Evolutionary conservation across 305 asterid species (phyloP).

Genomic region (Fraxinus floribunda): DNA sequence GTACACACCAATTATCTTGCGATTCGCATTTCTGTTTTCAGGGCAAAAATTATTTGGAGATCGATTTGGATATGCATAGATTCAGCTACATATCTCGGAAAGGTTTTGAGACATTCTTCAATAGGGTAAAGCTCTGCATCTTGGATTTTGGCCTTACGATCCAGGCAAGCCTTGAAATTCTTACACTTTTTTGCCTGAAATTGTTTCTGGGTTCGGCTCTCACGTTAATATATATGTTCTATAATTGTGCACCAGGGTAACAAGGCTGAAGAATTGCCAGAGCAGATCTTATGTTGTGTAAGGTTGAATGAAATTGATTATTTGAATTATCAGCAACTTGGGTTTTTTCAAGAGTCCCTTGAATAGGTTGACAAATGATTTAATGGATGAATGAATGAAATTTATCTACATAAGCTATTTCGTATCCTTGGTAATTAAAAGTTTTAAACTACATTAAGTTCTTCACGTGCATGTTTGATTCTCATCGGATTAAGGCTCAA

Average conservation of each 20-base stretch:
- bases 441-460: background rate
- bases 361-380: background rate
- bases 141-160: constrained; percentile 56
- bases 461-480: background rate
- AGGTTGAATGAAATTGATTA: constrained; percentile 60
- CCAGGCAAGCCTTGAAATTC: constrained; percentile 32
- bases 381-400: background rate
- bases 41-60: constrained; percentile 55
- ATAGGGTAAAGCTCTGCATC: constrained; percentile 47
- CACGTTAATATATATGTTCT: background rate
- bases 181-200: background rate
- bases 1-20: background rate
- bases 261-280: constrained; percentile 57
- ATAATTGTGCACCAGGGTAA: background rate
- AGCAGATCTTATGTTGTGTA: constrained; percentile 50
- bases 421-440: background rate
- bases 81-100: constrained; percentile 61
- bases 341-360: background rate
- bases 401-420: background rate
- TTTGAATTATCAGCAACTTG: constrained; percentile 17
- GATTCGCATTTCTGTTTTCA: constrained; percentile 3
- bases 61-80: constrained; percentile 55
- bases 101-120: constrained; percentile 54
- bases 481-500: background rate
- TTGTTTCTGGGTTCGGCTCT: background rate